Base-by-base conservation (phyloP, 208 protist genomes). In the Crithidia expoeki region DNA sequence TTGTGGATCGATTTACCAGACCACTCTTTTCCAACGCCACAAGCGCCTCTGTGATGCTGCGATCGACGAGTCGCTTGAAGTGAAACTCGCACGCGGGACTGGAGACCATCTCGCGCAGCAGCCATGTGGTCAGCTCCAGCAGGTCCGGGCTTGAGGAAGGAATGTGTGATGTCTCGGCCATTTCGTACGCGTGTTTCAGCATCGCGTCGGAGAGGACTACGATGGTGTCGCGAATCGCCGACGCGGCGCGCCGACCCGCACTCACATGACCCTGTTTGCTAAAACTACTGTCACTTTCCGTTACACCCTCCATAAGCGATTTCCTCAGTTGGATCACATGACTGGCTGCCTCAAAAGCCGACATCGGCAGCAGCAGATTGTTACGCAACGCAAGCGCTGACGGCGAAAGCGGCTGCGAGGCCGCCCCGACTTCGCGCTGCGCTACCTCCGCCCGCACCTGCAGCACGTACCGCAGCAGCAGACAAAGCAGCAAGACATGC, bases 21-120 rank as follows among this genome's bases (percentile, higher is more conserved):
- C 78, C 81, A 53, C 81, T 83, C 32, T 77, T 78, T 61, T 92
- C 83, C 40, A 95, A 76, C 21, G 84, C 69, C 28, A 56, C 53
- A 36, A 89, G 53, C 19, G 88, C 88, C 60, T 90, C 81, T 5
- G 63, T 69, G 19, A 82, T 73, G 56, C 77, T 81, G 51, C 79
- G 80, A 42, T 82, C 78, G 17, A 86, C 81, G 21, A 95, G 76
- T 17, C 76, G 79, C 49, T 78, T 72, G 47, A 93, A 93, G 65
- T 95, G 87, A 4, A 61, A 71, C 40, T 71, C 68, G 70, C 84
- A 92, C 27, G 70, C 61, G 2, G 62, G 28, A 40, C 76, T 86
- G 16, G 65, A 40, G 28, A 82, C 76, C 65, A 80, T 81, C 72
- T 95, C 84, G 14, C 76, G 74, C 71, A 95, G 79, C 72, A 95